A percentile compares a stretch with the other conserved stretches of the same genome.
Evolutionary conservation across 208 protist genomes (phyloP).

Genomic region (Spongospora subterranea): DNA sequence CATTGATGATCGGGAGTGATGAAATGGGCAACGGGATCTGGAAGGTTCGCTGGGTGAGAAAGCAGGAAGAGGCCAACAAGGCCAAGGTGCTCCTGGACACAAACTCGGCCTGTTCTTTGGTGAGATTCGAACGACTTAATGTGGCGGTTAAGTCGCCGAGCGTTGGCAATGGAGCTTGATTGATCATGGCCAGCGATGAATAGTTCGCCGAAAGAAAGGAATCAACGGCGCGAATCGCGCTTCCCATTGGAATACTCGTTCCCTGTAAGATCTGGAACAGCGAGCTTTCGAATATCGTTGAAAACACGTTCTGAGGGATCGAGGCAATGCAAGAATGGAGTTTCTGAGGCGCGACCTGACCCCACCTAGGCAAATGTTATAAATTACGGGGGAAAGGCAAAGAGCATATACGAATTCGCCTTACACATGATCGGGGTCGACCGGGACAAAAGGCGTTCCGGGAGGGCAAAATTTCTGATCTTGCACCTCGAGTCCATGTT

Average conservation of each 20-base stretch:
- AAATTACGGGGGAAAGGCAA: too few species aligned
- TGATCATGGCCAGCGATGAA: neutral
- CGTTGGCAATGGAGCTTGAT: neutral
- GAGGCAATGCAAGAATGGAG: too few species aligned
- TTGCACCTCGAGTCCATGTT: neutral
- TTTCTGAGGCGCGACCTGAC: too few species aligned
- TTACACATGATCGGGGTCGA: neutral
- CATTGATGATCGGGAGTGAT: neutral
- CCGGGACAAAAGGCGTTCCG: neutral
- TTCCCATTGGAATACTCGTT: neutral
- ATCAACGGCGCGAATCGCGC: neutral
- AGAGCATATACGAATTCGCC: neutral
- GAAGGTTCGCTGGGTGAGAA: neutral
- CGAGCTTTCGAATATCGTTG: too few species aligned
- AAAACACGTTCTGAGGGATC: too few species aligned
- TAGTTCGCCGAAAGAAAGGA: neutral
- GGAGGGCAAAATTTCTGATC: neutral
- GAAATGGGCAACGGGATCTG: neutral
- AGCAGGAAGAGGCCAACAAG: neutral
- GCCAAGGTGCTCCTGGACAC: neutral
- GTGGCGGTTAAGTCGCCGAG: neutral
- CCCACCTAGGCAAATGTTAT: too few species aligned
- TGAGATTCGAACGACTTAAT: neutral
- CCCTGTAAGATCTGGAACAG: too few species aligned
- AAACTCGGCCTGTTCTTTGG: neutral